Base-by-base conservation (phyloP, 176 grass and related monocot species). In the Zoysia japonica region DNA sequence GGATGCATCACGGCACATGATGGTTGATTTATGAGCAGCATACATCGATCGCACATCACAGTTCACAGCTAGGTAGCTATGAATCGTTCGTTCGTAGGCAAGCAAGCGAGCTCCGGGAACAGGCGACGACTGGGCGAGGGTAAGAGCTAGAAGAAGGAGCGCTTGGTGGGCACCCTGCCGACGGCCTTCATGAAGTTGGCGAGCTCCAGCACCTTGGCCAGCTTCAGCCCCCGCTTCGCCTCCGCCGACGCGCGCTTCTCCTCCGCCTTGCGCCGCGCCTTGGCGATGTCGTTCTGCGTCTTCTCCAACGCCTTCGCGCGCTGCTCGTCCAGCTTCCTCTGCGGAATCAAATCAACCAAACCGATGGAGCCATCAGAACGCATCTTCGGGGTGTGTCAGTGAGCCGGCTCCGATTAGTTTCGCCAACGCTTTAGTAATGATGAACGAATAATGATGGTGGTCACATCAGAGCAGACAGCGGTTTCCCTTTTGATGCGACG, bases 241-340 rank as follows among this genome's bases (percentile, higher is more conserved):
- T 98, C 95, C 52, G 95, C 92, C 38, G 95, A 92, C 63, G 95
- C 95, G 77, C 89, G 84, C 95, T 92, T 98, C 55, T 98, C 95
- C 88, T 94, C 95, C 41, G 89, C 92, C 81, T 94, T 98, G 54
- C 53, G 89, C 28, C 83, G 92, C 55, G 95, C 89, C 69, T 82
- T 90, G 3, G 95, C 95, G 54, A 98, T 67, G 74, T 94, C 95
- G 79, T 98, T 98, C 89, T 98, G 95, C 53, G 90, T 90, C 91
- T 90, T 92, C 86, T 98, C 95, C 11, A 87, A 47, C 45, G 95
- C 95, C 86, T 84, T 94, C 54, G 95, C 95, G 9, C 89, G 80
- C 87, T 98, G 87, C 78, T 98, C 88, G 19, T 98, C 95, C 56
- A 98, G 61, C 81, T 92, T 98, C 50, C 95, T 88, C 95, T 98